Evolutionary conservation across 345 rosid species (phyloP), one percentile per base, ranked within the genome.

Genomic region (Anacardium occidentale): DNA sequence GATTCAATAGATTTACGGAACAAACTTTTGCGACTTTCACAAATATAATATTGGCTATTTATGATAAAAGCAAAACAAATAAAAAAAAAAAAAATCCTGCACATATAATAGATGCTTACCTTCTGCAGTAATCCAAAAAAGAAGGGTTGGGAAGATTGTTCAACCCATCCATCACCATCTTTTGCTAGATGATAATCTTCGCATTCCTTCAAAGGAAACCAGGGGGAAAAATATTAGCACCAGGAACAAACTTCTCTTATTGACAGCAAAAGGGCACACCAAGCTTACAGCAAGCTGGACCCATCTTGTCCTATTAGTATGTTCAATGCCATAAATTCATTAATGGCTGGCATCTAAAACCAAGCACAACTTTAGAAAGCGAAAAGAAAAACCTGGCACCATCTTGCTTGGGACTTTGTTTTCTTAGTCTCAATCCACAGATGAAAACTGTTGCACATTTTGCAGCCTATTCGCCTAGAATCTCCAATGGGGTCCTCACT

Each of bases 81-180:
- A 29, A n/a, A n/a, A n/a, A n/a, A n/a, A n/a, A n/a, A 29, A 47
- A 29, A 29, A 48, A 20, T 62, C 18, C 15, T n/a, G 25, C 10
- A 20, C 18, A 34, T 57, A 18, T 21, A 7, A 32, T 10, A 18
- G 40, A 60, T 37, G 21, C 56, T 34, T 78, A 89, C 98, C 99
- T 90, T 96, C 80, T 93, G 98, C 77, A 96, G 76, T 70, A 90
- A 74, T 24, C 99, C 98, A 20, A 91, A 96, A 64, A 91, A 72
- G 70, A 96, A 81, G 10, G 90, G 96, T 51, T 93, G 88, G 8
- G 89, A 86, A 82, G 89, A 85, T 78, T 93, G 99, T 78, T 96
- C 98, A 62, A 93, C 88, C 99, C 99, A 96, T 77, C 98, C 99
- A 84, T 96, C 98, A 75, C 98, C 99, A 82, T 96, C 99, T 82